phyloP scores from a whole-genome alignment of 352 stramenopile genomes.

The Globisporangium lucens region DNA sequence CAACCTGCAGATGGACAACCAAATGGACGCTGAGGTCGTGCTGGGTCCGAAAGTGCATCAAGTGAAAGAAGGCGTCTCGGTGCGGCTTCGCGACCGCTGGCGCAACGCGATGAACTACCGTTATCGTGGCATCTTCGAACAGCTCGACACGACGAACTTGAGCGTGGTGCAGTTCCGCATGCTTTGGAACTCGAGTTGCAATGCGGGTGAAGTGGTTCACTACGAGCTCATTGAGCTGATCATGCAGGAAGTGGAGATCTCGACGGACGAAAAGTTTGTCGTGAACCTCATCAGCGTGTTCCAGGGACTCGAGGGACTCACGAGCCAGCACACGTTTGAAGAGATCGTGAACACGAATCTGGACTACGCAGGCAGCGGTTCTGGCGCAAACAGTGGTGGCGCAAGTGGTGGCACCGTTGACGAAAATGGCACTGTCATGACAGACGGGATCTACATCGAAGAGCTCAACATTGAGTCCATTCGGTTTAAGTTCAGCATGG shows the following conservation, averaged over 20 bases:
- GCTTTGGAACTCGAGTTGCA: slow-evolving; percentile 82
- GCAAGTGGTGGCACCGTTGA: slow-evolving; percentile 21
- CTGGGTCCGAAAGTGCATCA: slow-evolving; percentile 77
- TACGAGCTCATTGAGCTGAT: slow-evolving; percentile 86
- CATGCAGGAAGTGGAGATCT: slow-evolving; percentile 87
- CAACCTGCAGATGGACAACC: slow-evolving; percentile 89
- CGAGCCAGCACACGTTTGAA: slow-evolving; percentile 73
- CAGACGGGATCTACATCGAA: slow-evolving; percentile 85
- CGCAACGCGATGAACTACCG: slow-evolving; percentile 81
- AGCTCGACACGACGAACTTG: slow-evolving; percentile 61
- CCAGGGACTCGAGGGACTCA: slow-evolving; percentile 75
- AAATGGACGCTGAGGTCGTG: slow-evolving; percentile 87
- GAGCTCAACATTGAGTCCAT: slow-evolving; percentile 83
- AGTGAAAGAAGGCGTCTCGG: slow-evolving; percentile 83
- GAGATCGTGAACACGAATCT: slow-evolving; percentile 77
- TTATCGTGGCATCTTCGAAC: slow-evolving; percentile 79
- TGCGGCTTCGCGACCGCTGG: slow-evolving; percentile 82
- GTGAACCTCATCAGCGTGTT: slow-evolving; percentile 89
- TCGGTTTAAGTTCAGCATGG: slow-evolving; percentile 84
- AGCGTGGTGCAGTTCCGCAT: slow-evolving; percentile 85
- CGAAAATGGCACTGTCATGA: slow-evolving; percentile 20
- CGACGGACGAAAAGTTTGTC: slow-evolving; percentile 89
- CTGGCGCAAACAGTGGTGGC: slow-evolving; percentile 22
- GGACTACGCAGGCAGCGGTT: slow-evolving; percentile 40
- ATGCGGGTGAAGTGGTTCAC: slow-evolving; percentile 75